These are phyloP conservation scores for Fusarium sp. DNA, from an alignment of 2,329 filamentous ascomycete species.

Conservation along the genomic window DNA sequence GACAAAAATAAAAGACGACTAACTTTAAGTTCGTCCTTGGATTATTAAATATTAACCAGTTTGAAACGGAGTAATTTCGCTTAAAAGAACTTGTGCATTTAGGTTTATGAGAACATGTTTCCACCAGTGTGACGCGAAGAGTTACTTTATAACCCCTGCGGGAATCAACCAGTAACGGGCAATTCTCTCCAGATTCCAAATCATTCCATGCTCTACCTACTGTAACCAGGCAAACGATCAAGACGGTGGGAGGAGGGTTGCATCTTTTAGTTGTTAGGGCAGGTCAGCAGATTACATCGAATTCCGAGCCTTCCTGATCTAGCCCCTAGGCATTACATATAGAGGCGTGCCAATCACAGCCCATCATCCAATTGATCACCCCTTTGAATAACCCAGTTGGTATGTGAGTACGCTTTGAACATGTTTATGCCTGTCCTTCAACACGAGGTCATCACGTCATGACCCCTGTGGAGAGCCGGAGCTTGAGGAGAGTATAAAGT, in stretches of 20 bases:
- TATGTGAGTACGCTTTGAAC: not conserved
- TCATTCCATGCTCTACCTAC: too few relatives aligned
- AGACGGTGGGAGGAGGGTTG: conserved; percentile 9
- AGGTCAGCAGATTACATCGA: conserved; percentile 3
- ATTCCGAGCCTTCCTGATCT: conserved; percentile 6
- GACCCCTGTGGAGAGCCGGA: not conserved
- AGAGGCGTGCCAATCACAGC: conserved; percentile 17
- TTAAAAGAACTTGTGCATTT: not conserved
- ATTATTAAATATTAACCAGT: too few relatives aligned
- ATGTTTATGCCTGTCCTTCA: not conserved
- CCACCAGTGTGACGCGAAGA: conserved; percentile 11
- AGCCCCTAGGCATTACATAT: not conserved
- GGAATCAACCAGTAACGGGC: conserved; percentile 1
- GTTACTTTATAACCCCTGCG: not conserved
- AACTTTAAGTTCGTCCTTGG: too few relatives aligned
- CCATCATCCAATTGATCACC: not conserved
- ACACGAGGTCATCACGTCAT: not conserved
- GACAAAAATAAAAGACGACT: too few relatives aligned
- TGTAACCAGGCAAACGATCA: conserved; percentile 23
- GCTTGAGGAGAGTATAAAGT: not conserved
- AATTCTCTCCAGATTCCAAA: not conserved
- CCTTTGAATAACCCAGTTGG: not conserved
- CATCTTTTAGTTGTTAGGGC: conserved; percentile 1
- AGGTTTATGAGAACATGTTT: not conserved
- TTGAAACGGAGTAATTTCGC: not conserved